Percentiles rank a stretch among this genome's conserved stretches.
These are phyloP conservation scores for Morella rubra DNA, from an alignment of 306 rosid genomes.

Conservation along the genomic window DNA sequence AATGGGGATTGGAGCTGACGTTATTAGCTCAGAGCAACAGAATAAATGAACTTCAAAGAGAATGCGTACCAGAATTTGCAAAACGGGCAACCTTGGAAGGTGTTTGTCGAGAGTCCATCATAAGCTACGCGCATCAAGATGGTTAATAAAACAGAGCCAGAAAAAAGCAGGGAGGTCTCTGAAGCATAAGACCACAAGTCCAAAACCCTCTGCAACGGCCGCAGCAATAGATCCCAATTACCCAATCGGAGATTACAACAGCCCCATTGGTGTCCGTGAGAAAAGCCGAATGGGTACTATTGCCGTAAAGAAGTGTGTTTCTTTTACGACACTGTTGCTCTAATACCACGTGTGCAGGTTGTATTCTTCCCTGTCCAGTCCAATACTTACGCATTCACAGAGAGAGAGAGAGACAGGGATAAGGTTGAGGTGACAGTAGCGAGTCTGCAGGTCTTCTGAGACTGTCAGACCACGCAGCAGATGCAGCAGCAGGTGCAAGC, in stretches of 20 bases:
- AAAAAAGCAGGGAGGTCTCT: not conserved
- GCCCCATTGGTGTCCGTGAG: not conserved
- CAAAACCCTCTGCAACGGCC: not conserved
- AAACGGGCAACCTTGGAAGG: not conserved
- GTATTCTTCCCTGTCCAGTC: not conserved
- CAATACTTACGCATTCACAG: not conserved
- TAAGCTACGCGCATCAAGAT: not conserved
- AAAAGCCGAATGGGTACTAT: not conserved
- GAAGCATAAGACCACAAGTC: not conserved
- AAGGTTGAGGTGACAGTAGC: not conserved
- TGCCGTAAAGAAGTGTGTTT: not conserved
- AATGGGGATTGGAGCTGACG: not conserved
- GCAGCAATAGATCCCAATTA: not conserved
- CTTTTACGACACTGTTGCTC: not conserved
- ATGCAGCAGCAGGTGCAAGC: not conserved
- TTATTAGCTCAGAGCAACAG: not conserved
- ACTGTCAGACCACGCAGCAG: conserved; percentile 7
- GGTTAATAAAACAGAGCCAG: not conserved
- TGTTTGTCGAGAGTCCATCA: not conserved
- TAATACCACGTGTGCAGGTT: not conserved
- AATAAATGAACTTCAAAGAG: not conserved
- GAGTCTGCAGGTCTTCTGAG: conserved; percentile 1
- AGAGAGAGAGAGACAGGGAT: not conserved
- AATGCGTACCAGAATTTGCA: not conserved
- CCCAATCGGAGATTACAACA: not conserved